Conservation (phyloP, 2,329 filamentous ascomycete species). For the Fusarium sp. region DNA sequence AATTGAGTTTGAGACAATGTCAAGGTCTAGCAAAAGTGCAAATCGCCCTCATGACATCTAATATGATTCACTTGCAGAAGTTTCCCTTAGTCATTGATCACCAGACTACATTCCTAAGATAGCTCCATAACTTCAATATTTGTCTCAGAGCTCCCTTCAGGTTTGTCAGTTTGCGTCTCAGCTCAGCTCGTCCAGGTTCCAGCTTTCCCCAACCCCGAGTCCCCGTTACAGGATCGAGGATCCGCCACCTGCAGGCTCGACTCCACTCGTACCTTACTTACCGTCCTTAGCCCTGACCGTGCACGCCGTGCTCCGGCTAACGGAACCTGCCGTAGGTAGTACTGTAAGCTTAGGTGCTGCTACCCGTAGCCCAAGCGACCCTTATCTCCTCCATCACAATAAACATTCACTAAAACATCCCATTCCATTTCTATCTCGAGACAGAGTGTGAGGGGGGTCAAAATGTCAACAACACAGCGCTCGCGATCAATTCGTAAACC, state of each 20-base stretch:
- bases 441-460: slow-evolving; percentile 12
- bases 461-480: slow-evolving; percentile 60
- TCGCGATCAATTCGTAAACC: slow-evolving; percentile 63
- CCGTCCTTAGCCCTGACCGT: slow-evolving; percentile 7
- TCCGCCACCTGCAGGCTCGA: neutral
- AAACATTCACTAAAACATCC: slow-evolving; percentile 35
- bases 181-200: slow-evolving; percentile 3
- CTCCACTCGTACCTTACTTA: slow-evolving; percentile 7
- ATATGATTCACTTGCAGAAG: neutral
- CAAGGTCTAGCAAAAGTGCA: neutral
- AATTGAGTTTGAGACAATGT: neutral
- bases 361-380: slow-evolving; percentile 37
- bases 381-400: slow-evolving; percentile 23
- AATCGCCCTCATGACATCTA: neutral
- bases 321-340: slow-evolving; percentile 7
- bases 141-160: neutral
- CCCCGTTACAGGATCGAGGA: slow-evolving; percentile 3
- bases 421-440: slow-evolving; percentile 2
- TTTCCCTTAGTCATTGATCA: neutral
- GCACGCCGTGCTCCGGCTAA: slow-evolving; percentile 23
- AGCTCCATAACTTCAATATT: neutral
- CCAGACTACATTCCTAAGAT: neutral
- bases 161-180: slow-evolving; percentile 2
- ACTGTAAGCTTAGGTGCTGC: neutral
- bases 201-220: neutral